Evolutionary conservation across 148 eudicot species (phyloP), one percentile per base, ranked within the genome.

Genomic region (Fagopyrum homotropicum): DNA sequence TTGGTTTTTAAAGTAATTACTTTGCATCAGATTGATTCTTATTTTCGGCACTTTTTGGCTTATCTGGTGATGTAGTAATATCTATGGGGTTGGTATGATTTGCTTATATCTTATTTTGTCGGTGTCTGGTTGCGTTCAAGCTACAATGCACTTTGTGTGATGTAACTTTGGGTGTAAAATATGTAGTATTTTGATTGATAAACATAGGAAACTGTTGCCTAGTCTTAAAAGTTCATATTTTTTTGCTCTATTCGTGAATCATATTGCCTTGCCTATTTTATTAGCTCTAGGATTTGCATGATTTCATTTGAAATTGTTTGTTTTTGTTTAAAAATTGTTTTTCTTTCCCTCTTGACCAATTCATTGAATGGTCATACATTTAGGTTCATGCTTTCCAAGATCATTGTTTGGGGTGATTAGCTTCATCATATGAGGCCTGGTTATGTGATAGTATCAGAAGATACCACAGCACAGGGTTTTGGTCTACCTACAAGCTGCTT

Each of bases 301-400:
- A 63, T 63, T 56, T 60, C 40, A 22, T 60, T 6, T 55, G 17
- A 30, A 12, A 30, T 63, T 30, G 16, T 29, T 35, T 63, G 6
- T 29, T 30, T 63, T 29, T 63, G 40, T 35, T 35, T 35, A 35
- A 35, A 35, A 11, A 9, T 26, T 30, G 16, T 35, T 63, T 63
- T 15, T 16, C 9, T 49, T 63, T 63, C 11, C 6, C 12, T 9
- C 30, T 63, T 63, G 44, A 30, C 45, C 69, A 29, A 63, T 63
- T 43, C 69, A 63, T 12, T 11, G 7, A 63, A 30, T 63, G 69
- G 69, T 63, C 26, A 63, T 26, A 35, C 69, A 29, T 63, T 6
- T 29, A 63, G 69, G 69, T 10, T 63, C 16, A 63, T 63, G 69
- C 69, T 30, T 63, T 63, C 45, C 69, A 44, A 30, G 69, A 63